Evolutionary conservation across 345 rosid genomes (phyloP), one percentile per base, ranked within the genome.

Genomic region (Cochlearia excelsa): DNA sequence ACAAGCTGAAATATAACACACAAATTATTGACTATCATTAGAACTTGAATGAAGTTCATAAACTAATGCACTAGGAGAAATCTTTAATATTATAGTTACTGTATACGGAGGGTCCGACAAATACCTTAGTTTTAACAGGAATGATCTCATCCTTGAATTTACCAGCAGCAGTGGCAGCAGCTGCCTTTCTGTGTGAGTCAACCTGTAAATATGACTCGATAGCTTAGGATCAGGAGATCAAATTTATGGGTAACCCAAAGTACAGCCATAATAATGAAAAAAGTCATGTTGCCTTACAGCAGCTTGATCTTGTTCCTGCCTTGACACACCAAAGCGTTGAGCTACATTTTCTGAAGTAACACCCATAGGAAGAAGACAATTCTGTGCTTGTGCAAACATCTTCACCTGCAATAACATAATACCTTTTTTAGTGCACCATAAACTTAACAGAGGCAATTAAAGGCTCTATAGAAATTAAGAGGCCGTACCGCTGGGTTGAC

Each of bases 291-390:
- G 29, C 74, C 95, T 78, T 71, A 94, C 99, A 35, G 99, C 99
- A 66, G 97, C 99, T 78, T 90, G 97, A 68, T 94, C 99, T 76
- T 94, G 99, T 77, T 94, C 97, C 74, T 80, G 79, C 83, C 96
- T 82, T 38, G 93, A 74, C 54, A 94, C 96, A 47, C 96, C 91
- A 71, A 85, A 94, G 43, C 97, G 90, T 9, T 87, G 79, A 48
- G 99, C 97, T 33, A 94, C 97, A 69, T 94, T 94, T 68, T 94
- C 99, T 27, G 99, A 94, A 52, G 99, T 94, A 53, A 94, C 54
- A 42, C 99, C 99, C 99, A 94, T 94, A 7, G 99, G 97, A 59
- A 94, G 95, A 63, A 94, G 96, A 72, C 99, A 94, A 62, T 80
- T 82, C 61, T 77, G 95, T 48, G 99, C 97, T 66, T 94, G 87